Evolutionary conservation across 1,284 basidiomycete species (phyloP), one percentile per base, ranked within the genome.

Genomic region (Cutaneotrichosporon mucoides): DNA sequence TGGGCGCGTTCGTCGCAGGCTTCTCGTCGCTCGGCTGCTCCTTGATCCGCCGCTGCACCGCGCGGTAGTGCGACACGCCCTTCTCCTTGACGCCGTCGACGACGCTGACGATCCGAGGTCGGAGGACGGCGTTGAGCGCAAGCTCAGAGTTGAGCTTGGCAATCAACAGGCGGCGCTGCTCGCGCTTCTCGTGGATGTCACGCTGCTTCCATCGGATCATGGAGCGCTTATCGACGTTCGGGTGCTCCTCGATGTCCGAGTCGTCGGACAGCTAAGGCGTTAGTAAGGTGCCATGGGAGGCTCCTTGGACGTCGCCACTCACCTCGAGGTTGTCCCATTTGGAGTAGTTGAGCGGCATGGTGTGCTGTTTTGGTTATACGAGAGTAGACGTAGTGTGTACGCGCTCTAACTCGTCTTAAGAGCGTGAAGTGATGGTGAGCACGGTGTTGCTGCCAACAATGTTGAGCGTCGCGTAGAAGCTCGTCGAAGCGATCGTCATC

Each of bases 251-350:
- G 79, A 99, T 94, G 79, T 99, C 95, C 33, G 92, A 96, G 80
- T 99, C 96, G 76, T 99, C 95, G 9, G 93, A 97, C 68, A 99
- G 85, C 89, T 94, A 71, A 9, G 2, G 47, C 6, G 15, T 12
- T 9, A 36, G 15, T 37, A 37, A 33, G n/a, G 43, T 2, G 24
- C 2, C n/a, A n/a, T n/a, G n/a, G n/a, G n/a, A n/a, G n/a, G n/a
- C n/a, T n/a, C n/a, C 24, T 24, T 2, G 24, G 24, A 24, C 24
- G 24, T 24, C 24, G 24, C 0, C 36, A 59, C 76, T 56, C 60
- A 91, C 90, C 85, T 99, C 94, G 59, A 99, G 87, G 68, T 88
- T 85, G 78, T 98, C 95, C 95, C 95, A 99, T 81, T 98, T 98
- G 67, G 89, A 90, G 80, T 98, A 98, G 80, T 94, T 93, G 70